These are phyloP conservation scores for Metschnikowia similis DNA, from an alignment of 805 yeast genomes.

Conservation along the genomic window DNA sequence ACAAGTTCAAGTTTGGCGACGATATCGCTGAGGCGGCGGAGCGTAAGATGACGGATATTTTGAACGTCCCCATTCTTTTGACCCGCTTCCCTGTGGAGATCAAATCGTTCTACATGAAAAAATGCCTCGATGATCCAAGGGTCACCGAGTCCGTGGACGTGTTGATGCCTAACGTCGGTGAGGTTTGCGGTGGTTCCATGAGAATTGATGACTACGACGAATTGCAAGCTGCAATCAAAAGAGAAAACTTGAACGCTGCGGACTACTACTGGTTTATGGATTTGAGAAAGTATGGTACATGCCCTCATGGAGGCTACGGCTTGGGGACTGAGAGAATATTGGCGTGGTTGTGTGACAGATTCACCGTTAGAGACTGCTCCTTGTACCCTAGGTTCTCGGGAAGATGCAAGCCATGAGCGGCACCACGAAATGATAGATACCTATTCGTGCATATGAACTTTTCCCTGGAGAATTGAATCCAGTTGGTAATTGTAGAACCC, in stretches of 20 bases:
- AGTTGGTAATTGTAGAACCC: background rate
- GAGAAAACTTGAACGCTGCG: conserved; percentile 80
- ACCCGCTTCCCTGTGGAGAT: conserved; percentile 95
- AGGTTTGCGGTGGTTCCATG: conserved; percentile 98
- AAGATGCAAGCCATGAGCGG: conserved; percentile 85
- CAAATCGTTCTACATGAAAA: conserved; percentile 97
- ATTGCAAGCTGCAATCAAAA: conserved; percentile 82
- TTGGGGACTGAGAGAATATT: conserved; percentile 96
- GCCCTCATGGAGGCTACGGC: conserved; percentile 99
- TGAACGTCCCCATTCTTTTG: conserved; percentile 88
- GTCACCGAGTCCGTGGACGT: conserved; percentile 99
- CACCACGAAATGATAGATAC: background rate
- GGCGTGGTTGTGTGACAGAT: conserved; percentile 97
- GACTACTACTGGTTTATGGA: conserved; percentile 96
- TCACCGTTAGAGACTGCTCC: conserved; percentile 97
- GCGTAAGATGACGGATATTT: conserved; percentile 95
- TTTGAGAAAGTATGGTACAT: conserved; percentile 93
- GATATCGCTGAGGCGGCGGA: conserved; percentile 99
- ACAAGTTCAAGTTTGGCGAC: conserved; percentile 91
- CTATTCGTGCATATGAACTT: background rate
- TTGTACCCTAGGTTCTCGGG: conserved; percentile 97
- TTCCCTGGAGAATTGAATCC: background rate
- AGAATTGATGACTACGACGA: conserved; percentile 83
- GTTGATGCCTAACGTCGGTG: conserved; percentile 98
- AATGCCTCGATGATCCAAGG: conserved; percentile 81